Evolutionary conservation across 179 eudicot genomes (phyloP).

Genomic region (Silene noctiflora): DNA sequence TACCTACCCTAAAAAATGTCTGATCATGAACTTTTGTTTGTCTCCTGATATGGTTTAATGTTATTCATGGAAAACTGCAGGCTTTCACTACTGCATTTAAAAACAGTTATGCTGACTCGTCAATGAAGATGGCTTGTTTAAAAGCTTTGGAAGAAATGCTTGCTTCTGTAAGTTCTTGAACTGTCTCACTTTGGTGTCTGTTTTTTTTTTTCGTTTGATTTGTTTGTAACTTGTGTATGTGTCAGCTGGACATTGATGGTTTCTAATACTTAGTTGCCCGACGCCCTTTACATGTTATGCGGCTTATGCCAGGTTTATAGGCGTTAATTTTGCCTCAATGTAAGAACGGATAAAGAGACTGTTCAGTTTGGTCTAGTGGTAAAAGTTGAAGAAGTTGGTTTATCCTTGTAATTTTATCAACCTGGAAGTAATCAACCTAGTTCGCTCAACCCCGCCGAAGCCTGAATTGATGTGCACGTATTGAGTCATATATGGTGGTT

Average conservation of each 20-base stretch:
- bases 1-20: background rate
- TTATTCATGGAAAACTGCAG: constrained; percentile 40
- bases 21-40: background rate
- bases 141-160: constrained; percentile 77
- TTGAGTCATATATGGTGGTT: too few relatives aligned
- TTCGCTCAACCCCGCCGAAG: too few relatives aligned
- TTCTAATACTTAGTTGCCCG: background rate
- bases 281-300: background rate
- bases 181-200: background rate
- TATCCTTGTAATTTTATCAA: background rate
- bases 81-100: constrained; percentile 68
- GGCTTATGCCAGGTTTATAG: background rate
- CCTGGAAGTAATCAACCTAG: background rate
- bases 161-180: constrained; percentile 49
- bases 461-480: too few relatives aligned
- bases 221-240: background rate
- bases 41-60: constrained; percentile 7
- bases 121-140: constrained; percentile 71
- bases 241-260: background rate
- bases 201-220: background rate
- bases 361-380: background rate
- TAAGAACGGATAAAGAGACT: background rate
- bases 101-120: constrained; percentile 57
- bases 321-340: background rate
- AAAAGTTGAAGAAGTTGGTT: constrained; percentile 5